Conservation (phyloP, 2,329 filamentous ascomycete species). For the Hyphodiscus sp. region DNA sequence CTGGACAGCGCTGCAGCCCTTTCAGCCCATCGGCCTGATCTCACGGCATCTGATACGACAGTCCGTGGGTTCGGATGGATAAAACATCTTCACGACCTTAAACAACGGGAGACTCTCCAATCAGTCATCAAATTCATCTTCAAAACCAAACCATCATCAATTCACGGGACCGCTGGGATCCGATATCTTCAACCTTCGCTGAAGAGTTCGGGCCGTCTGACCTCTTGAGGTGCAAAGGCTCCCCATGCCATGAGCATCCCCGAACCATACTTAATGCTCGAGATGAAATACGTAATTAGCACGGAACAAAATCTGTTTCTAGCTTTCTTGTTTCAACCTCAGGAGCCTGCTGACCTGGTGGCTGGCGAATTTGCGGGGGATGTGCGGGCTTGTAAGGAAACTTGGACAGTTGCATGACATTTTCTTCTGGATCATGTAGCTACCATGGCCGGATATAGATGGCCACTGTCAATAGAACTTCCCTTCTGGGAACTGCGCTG, state of each 20-base stretch:
- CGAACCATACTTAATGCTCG: too few species aligned
- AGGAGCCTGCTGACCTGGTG: background rate
- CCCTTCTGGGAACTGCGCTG: slow-evolving; percentile 21
- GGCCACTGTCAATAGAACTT: slow-evolving; percentile 22
- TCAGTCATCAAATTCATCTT: background rate
- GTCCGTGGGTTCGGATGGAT: background rate
- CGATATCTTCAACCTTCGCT: background rate
- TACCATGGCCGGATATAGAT: slow-evolving; percentile 17
- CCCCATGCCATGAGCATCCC: slow-evolving; percentile 20
- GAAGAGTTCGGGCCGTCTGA: background rate
- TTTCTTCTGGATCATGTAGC: slow-evolving; percentile 14
- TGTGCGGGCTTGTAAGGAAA: background rate
- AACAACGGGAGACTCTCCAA: background rate
- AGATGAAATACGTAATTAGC: slow-evolving; percentile 23
- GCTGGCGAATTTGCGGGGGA: slow-evolving; percentile 2
- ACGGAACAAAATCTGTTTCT: slow-evolving; percentile 9
- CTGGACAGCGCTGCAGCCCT: background rate
- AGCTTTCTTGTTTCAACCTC: background rate
- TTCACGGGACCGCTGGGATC: background rate
- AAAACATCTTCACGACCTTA: background rate
- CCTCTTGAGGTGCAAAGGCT: background rate
- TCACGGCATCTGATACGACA: background rate
- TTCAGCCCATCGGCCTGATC: background rate
- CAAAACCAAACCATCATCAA: background rate
- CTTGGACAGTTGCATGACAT: slow-evolving; percentile 18